Percentiles rank a stretch among this genome's conserved stretches.
Conservation (phyloP, 495 filamentous ascomycete genomes). For the Amniculicola lignicola region DNA sequence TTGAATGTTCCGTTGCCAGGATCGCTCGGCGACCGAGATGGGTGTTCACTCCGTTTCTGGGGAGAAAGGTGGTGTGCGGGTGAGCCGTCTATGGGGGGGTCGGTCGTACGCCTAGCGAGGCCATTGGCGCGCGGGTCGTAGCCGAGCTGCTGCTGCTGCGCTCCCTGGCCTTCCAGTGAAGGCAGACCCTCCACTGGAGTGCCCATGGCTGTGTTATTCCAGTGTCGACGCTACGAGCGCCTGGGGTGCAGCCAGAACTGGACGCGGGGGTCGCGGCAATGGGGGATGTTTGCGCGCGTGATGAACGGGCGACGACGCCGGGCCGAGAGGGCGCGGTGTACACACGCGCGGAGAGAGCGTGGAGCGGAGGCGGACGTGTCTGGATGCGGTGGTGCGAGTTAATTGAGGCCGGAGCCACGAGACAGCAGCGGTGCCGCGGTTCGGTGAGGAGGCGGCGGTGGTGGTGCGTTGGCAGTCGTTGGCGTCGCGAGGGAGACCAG, state of each 20-base stretch:
- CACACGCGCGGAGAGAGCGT: neutral
- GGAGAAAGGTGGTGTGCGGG: slow-evolving; percentile 5
- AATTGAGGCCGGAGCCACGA: neutral
- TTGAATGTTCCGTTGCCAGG: slow-evolving; percentile 6
- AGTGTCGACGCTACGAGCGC: neutral
- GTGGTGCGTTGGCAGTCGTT: neutral
- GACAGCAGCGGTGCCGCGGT: neutral
- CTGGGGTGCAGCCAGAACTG: neutral
- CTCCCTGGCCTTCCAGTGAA: slow-evolving; percentile 33
- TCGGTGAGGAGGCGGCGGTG: neutral
- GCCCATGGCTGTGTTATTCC: slow-evolving; percentile 24
- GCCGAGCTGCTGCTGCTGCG: slow-evolving; percentile 9
- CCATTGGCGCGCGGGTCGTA: slow-evolving; percentile 32
- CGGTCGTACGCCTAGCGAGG: slow-evolving; percentile 21
- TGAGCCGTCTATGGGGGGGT: slow-evolving; percentile 15
- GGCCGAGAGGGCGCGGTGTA: neutral
- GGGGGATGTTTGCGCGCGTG: slow-evolving; percentile 1
- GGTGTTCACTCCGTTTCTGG: neutral
- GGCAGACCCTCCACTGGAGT: slow-evolving; percentile 34
- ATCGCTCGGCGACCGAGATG: slow-evolving; percentile 14
- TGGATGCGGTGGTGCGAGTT: neutral
- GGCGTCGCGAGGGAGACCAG: neutral
- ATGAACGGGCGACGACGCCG: neutral
- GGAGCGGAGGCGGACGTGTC: neutral
- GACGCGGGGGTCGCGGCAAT: neutral